These are phyloP conservation scores for Cryptomeria japonica DNA, from an alignment of 75 land plant genomes.

Conservation along the genomic window DNA sequence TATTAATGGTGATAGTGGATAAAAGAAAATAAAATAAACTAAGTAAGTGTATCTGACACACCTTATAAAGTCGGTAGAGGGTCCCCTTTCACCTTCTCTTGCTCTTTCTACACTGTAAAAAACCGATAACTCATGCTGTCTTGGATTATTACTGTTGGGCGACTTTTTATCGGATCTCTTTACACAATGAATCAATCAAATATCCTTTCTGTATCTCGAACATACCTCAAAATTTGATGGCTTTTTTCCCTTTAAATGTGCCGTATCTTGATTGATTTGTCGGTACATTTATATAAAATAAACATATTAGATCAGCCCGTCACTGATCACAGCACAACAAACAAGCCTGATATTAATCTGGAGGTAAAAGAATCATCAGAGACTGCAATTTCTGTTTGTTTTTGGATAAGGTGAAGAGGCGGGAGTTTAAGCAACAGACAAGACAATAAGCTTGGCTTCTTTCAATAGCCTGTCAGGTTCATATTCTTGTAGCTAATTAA, in stretches of 20 bases:
- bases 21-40: background rate
- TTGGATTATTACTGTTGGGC: background rate
- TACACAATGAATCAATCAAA: background rate
- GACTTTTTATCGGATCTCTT: slow-evolving; percentile 9
- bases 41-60: slow-evolving; percentile 2
- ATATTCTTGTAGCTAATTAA: background rate
- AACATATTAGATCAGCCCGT: background rate
- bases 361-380: background rate
- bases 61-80: background rate
- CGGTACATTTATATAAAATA: background rate
- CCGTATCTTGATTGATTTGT: background rate
- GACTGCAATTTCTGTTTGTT: background rate
- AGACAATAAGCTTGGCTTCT: slow-evolving; percentile 4
- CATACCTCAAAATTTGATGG: background rate
- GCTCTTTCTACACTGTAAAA: background rate
- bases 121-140: background rate
- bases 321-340: background rate
- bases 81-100: background rate
- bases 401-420: background rate
- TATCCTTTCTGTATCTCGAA: background rate
- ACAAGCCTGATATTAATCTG: background rate
- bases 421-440: background rate
- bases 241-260: background rate
- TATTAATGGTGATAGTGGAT: background rate
- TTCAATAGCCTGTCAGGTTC: background rate